Evolutionary conservation across 139 green algal species (phyloP).

Genomic region (Chlamydomonas eustigma): DNA sequence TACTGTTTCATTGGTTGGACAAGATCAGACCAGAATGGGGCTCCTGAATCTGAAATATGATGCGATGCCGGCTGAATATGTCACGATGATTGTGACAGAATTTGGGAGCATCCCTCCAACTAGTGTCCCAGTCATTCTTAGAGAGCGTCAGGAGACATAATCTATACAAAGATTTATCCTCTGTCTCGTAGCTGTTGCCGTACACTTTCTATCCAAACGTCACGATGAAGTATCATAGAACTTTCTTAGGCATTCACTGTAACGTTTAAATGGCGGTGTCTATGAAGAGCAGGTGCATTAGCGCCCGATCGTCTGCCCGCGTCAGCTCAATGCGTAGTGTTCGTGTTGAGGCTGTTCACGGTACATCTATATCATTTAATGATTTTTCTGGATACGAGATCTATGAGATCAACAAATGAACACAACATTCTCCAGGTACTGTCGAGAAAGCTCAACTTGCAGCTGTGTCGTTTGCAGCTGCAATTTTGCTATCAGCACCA

Average conservation of each 20-base stretch:
- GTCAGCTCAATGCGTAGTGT: neutral
- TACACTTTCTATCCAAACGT: neutral
- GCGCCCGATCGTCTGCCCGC: neutral
- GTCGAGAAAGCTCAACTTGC: constrained; percentile 1
- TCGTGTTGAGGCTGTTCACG: neutral
- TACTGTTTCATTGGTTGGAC: neutral
- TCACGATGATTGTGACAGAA: constrained; percentile 92
- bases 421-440: neutral
- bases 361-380: too few relatives aligned
- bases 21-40: constrained; percentile 39
- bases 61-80: constrained; percentile 84
- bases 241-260: too few relatives aligned
- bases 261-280: constrained; percentile 13
- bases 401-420: too few relatives aligned
- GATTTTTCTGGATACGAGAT: too few relatives aligned
- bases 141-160: constrained; percentile 61
- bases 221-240: too few relatives aligned
- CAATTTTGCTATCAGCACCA: constrained; percentile 6
- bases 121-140: constrained; percentile 87
- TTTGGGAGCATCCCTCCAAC: constrained; percentile 87
- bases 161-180: neutral
- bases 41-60: constrained; percentile 97
- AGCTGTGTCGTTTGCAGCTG: constrained; percentile 7
- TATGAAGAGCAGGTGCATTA: constrained; percentile 9
- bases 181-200: neutral